Conservation (phyloP, 1,284 basidiomycete species). For the Tremellales sp. region DNA sequence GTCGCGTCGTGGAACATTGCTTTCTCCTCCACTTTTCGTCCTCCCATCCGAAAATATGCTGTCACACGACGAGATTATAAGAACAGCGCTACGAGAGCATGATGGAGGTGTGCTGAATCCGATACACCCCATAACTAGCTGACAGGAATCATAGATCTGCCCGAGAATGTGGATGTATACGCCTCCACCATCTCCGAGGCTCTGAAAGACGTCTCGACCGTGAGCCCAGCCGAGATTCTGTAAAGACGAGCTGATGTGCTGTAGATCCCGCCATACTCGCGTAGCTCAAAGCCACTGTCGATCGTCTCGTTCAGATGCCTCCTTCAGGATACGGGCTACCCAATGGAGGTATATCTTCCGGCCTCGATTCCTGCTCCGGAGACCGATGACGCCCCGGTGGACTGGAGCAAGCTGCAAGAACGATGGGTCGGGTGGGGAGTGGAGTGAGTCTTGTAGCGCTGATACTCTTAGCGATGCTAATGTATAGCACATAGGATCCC, state of each 20-base stretch:
- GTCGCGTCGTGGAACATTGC: too few species aligned
- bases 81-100: conserved; percentile 36
- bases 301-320: conserved; percentile 44
- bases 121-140: too few species aligned
- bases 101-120: too few species aligned
- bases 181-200: conserved; percentile 5
- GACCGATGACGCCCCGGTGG: conserved; percentile 9
- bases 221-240: neutral
- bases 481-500: conserved; percentile 30
- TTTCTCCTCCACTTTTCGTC: too few species aligned
- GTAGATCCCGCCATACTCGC: conserved; percentile 30
- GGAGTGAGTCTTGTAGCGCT: conserved; percentile 32
- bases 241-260: neutral
- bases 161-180: conserved; percentile 3
- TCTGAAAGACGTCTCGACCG: conserved; percentile 11
- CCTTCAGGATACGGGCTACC: conserved; percentile 48
- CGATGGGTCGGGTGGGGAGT: conserved; percentile 49
- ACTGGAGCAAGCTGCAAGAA: conserved; percentile 41
- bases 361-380: conserved; percentile 1
- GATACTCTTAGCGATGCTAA: neutral
- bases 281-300: conserved; percentile 24
- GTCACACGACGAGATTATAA: conserved; percentile 27
- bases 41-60: too few species aligned
- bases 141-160: neutral
- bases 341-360: conserved; percentile 46